A percentile compares a stretch with the other conserved stretches of the same genome.
Evolutionary conservation across 768 basidiomycete species (phyloP).

Genomic region (Xerocomellus intermedius): DNA sequence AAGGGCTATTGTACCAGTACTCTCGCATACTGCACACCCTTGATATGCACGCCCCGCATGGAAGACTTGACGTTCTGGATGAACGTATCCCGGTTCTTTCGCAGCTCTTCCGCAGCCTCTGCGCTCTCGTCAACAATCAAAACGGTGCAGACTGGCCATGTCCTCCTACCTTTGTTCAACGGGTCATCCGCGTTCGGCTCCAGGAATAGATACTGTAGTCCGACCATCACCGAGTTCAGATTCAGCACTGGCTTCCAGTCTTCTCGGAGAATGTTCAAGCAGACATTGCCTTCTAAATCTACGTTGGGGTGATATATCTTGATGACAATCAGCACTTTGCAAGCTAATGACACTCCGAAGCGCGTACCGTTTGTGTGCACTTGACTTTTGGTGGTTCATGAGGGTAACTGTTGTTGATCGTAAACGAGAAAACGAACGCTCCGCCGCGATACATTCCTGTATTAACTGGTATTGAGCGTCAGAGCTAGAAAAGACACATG

Average conservation of each 20-base stretch:
- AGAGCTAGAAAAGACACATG: not conserved
- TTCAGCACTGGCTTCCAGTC: constrained; percentile 99
- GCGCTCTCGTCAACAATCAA: constrained; percentile 20
- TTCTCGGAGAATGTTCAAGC: constrained; percentile 96
- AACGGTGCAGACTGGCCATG: not conserved
- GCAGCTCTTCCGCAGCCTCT: constrained; percentile 97
- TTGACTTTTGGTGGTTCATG: constrained; percentile 99
- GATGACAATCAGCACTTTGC: constrained; percentile 4
- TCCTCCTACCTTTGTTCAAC: constrained; percentile 89
- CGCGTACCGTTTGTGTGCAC: constrained; percentile 84
- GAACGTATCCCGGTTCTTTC: constrained; percentile 84
- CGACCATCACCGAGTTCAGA: constrained; percentile 97
- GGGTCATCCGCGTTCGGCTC: constrained; percentile 99
- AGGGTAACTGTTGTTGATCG: constrained; percentile 96
- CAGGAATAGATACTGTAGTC: constrained; percentile 95
- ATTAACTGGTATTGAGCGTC: constrained; percentile 1
- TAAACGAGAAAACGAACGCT: constrained; percentile 89
- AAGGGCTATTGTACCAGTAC: constrained; percentile 52
- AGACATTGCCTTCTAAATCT: constrained; percentile 97
- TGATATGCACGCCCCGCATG: constrained; percentile 79
- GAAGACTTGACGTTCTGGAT: constrained; percentile 80
- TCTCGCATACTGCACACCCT: constrained; percentile 75
- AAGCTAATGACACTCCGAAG: not conserved
- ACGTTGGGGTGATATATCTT: constrained; percentile 99
- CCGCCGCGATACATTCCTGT: constrained; percentile 98